Conservation (phyloP, 2,329 filamentous ascomycete genomes). For the Epichloe gansuensis region DNA sequence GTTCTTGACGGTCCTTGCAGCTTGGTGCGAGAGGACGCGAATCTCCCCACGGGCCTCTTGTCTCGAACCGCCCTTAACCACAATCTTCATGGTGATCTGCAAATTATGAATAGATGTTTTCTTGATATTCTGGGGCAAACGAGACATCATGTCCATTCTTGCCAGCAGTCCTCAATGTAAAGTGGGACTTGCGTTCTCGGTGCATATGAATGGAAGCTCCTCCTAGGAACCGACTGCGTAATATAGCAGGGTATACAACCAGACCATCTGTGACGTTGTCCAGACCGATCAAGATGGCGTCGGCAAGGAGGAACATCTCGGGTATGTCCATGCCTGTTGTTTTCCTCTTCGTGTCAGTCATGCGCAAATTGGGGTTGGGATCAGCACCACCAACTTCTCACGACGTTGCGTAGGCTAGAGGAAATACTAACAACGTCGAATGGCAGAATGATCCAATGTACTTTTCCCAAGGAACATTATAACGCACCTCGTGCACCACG, state of each 20-base stretch:
- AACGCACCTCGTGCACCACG: constrained; percentile 45
- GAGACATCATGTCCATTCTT: too few species aligned
- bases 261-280: constrained; percentile 58
- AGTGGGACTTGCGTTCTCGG: constrained; percentile 17
- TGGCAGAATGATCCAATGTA: too few species aligned
- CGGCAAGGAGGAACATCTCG: constrained; percentile 54
- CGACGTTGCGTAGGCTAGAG: not conserved
- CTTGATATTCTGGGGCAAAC: too few species aligned
- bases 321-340: constrained; percentile 42
- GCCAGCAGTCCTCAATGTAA: too few species aligned
- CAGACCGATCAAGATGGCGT: constrained; percentile 53
- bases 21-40: constrained; percentile 68
- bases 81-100: constrained; percentile 63
- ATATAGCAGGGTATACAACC: constrained; percentile 70
- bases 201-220: constrained; percentile 82
- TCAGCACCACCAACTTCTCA: not conserved
- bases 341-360: constrained; percentile 23
- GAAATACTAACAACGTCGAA: constrained; percentile 13
- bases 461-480: too few species aligned
- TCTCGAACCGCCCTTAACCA: constrained; percentile 55
- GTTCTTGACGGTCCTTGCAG: constrained; percentile 45
- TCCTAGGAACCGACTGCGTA: constrained; percentile 49
- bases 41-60: constrained; percentile 85
- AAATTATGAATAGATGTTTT: constrained; percentile 7
- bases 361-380: not conserved